Percentiles rank a stretch among this genome's conserved stretches.
Conservation (phyloP, 2,329 filamentous ascomycete genomes). For the Fusarium sambucinum region DNA sequence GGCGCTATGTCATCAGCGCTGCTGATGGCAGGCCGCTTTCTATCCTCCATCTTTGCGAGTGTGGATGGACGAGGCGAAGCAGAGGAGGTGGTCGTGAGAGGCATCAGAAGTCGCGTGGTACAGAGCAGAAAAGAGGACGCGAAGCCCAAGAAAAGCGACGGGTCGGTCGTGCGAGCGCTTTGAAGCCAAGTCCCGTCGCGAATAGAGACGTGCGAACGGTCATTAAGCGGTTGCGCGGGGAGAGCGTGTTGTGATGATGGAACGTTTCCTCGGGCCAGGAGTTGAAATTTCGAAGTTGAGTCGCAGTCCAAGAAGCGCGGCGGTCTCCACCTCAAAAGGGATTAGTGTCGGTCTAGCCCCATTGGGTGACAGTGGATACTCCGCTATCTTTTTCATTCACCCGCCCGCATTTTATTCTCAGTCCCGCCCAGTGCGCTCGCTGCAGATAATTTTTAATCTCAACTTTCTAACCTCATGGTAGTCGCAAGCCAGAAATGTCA, state of each 20-base stretch:
- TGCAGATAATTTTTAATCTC: conserved; percentile 39
- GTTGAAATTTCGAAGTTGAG: conserved; percentile 61
- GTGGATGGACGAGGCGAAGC: conserved; percentile 80
- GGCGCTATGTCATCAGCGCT: conserved; percentile 86
- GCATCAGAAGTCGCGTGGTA: conserved; percentile 76
- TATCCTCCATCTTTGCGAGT: conserved; percentile 98
- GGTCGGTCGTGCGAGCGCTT: conserved; percentile 47
- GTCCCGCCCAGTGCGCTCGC: conserved; percentile 36
- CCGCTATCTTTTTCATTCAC: conserved; percentile 52
- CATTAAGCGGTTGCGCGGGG: conserved; percentile 53
- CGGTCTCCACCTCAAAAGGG: conserved; percentile 33
- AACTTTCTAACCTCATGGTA: conserved; percentile 9
- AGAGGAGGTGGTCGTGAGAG: conserved; percentile 81
- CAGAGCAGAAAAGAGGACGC: conserved; percentile 57
- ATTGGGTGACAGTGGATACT: conserved; percentile 40
- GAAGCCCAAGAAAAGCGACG: conserved; percentile 50
- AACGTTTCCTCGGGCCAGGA: conserved; percentile 53
- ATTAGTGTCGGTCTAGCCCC: conserved; percentile 52
- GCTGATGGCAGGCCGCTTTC: conserved; percentile 90
- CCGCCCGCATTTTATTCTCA: conserved; percentile 51
- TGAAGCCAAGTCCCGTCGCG: conserved; percentile 54
- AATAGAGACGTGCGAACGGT: conserved; percentile 50
- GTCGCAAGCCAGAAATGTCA: conserved; percentile 37
- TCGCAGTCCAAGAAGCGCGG: conserved; percentile 54
- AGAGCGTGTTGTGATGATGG: conserved; percentile 52